These are phyloP conservation scores for Aspergillus novofumigatus DNA, from an alignment of 2,329 filamentous ascomycete species.

Conservation along the genomic window DNA sequence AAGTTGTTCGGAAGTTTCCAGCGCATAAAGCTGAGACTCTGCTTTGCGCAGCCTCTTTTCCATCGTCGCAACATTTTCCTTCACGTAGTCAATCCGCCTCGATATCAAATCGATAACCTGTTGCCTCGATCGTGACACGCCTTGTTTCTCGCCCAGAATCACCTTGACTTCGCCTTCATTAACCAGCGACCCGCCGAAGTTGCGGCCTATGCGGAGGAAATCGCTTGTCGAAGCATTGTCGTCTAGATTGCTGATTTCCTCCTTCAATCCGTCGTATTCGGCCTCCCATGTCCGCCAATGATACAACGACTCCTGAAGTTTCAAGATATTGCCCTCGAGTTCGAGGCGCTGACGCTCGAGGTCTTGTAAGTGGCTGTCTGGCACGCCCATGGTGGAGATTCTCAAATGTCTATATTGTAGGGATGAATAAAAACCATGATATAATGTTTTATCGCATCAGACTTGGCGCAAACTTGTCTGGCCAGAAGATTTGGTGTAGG, in stretches of 20 bases:
- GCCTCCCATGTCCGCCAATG: slow-evolving; percentile 90
- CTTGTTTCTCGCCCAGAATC: slow-evolving; percentile 46
- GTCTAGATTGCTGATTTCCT: slow-evolving; percentile 64
- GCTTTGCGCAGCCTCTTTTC: slow-evolving; percentile 66
- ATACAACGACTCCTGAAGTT: slow-evolving; percentile 70
- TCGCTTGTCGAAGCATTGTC: slow-evolving; percentile 49
- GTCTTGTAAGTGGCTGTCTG: slow-evolving; percentile 55
- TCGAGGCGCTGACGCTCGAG: slow-evolving; percentile 71
- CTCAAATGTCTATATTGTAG: background rate
- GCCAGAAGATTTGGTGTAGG: background rate
- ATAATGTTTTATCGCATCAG: background rate
- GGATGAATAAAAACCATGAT: background rate
- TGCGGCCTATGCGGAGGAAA: slow-evolving; percentile 45
- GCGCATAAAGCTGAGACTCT: slow-evolving; percentile 62
- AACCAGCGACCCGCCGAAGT: slow-evolving; percentile 45
- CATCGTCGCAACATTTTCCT: slow-evolving; percentile 70
- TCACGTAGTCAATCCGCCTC: slow-evolving; percentile 83
- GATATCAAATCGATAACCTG: slow-evolving; percentile 66
- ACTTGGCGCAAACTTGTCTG: background rate
- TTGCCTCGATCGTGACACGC: slow-evolving; percentile 48
- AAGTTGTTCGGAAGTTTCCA: slow-evolving; percentile 57
- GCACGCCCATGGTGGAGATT: slow-evolving; percentile 26
- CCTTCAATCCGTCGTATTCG: slow-evolving; percentile 85
- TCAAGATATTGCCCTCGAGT: slow-evolving; percentile 70
- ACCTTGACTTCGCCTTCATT: slow-evolving; percentile 52